Evolutionary conservation across 2,329 filamentous ascomycete species (phyloP), one percentile per base, ranked within the genome.

Genomic region (Alternaria gaisen): DNA sequence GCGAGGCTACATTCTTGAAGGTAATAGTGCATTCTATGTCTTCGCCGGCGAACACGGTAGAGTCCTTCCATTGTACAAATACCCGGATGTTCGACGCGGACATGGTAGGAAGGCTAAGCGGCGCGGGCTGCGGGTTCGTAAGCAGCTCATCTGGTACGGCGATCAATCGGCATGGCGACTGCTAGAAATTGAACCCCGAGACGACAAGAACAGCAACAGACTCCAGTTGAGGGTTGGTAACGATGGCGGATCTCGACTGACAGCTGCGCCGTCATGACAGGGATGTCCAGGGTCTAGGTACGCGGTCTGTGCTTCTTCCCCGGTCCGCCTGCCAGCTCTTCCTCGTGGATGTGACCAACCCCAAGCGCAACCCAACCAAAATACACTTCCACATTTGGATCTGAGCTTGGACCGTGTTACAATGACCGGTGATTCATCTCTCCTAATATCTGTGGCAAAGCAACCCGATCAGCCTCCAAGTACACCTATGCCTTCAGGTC

Each of bases 1-100:
- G 85, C 65, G 73, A 79, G 30, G 86, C 83, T 51, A 94, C 86
- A 78, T 99, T 99, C 81, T 91, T 94, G 82, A 99, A 99, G 52
- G 92, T 97, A 79, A 99, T 97, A 69, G 90, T 93, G 81, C 95
- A 98, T 82, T 94, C 92, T 75, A 98, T 87, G 75, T 97, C 91
- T 84, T 99, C 95, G 80, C 95, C 95, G 58, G 95, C 92, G 81
- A 98, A 99, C 72, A 99, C 92, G 64, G 92, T 94, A 79, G 94
- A 90, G 77, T 97, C 92, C 79, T 93, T 91, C 91, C 94, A 99
- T 82, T 90, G 90, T 79, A 99, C 92, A 79, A 94, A 97, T 80
- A 97, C 94, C 79, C 94, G 91, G 78, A 99, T 93, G 83, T 96
- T 94, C 68, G 75, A 78, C 53, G 69, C 55, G 63, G 66, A 67